Conservation (phyloP, 1,284 basidiomycete species). For the Cryptococcus maquisensis region DNA sequence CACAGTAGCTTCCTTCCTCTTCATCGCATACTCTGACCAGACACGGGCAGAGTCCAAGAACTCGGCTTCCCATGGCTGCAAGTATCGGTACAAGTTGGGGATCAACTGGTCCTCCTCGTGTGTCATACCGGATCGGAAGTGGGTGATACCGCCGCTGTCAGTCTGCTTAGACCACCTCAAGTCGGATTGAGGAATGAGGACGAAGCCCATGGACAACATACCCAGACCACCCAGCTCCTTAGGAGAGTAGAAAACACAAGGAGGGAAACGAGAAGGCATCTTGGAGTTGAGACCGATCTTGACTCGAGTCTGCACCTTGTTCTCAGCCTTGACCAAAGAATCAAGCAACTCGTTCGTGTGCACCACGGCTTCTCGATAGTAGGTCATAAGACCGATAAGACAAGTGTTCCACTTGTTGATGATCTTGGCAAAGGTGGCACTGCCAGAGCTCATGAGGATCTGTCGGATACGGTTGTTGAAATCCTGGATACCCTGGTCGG, state of each 20-base stretch:
- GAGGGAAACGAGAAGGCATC: conserved; percentile 99
- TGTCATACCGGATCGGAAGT: conserved; percentile 96
- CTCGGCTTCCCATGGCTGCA: conserved; percentile 98
- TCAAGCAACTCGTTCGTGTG: conserved; percentile 95
- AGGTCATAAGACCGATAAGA: conserved; percentile 91
- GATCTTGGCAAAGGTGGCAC: conserved; percentile 98
- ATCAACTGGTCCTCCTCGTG: conserved; percentile 93
- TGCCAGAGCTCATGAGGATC: conserved; percentile 97
- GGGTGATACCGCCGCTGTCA: conserved; percentile 85
- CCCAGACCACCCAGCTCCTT: conserved; percentile 96
- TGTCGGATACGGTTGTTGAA: conserved; percentile 97
- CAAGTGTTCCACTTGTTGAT: conserved; percentile 99
- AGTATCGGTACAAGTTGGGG: conserved; percentile 95
- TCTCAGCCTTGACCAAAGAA: conserved; percentile 91
- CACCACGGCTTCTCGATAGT: conserved; percentile 98
- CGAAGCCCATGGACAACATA: conserved; percentile 99
- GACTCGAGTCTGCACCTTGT: conserved; percentile 98
- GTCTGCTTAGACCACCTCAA: conserved; percentile 98
- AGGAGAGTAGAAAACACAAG: conserved; percentile 89
- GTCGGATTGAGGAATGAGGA: conserved; percentile 95
- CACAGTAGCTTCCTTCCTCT: conserved; percentile 89
- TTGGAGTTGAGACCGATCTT: conserved; percentile 98
- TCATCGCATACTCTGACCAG: conserved; percentile 99
- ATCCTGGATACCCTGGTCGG: conserved; percentile 91
- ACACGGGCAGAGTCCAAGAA: conserved; percentile 97